Base-by-base conservation (phyloP, 768 basidiomycete species). In the Pulveroboletus sp. region DNA sequence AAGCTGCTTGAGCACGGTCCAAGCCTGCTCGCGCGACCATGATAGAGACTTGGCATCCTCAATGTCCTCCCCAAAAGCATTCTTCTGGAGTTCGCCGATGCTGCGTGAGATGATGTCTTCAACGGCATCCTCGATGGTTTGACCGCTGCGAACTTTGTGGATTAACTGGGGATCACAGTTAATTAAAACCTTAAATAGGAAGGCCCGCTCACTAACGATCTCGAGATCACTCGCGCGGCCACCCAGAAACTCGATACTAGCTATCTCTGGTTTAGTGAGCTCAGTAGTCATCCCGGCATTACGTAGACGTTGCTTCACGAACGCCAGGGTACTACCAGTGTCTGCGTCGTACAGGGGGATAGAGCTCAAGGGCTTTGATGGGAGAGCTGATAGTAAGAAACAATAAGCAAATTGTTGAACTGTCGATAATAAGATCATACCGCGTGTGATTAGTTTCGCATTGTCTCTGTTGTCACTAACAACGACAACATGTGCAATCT, bases 401-500 rank as follows among this genome's bases (percentile, higher is more conserved):
- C 30, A 43, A 41, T 28, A 11, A 37, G 35, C 35, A 13, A 49
- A 8, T 21, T 18, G 13, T 38, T 44, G n/a, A n/a, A 5, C 17
- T 3, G 31, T 21, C 21, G 3, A 9, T n/a, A 18, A 24, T 31
- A 35, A 18, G 9, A 28, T 39, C 55, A 15, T 58, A 87, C 91
- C 86, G 75, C 86, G 87, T 0, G 90, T 82, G 7, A 98, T 71
- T n/a, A 79, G 74, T 63, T 92, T 96, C 1, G 82, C 75, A 50
- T 94, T 87, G 59, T 93, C 92, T 26, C 88, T 80, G 57, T 92
- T 93, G 63, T 98, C 91, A 58, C 90, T 90, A 39, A 93, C 72
- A 31, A 98, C 82, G 42, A 99, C 74, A 40, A 96, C 92, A 67
- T 98, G 94, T 0, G 95, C 95, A 49, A 91, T 73, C 89, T 93